These are phyloP conservation scores for Rhytidiadelphus loreus DNA, from an alignment of 225 moss, liverwort and hornwort species.

Conservation along the genomic window DNA sequence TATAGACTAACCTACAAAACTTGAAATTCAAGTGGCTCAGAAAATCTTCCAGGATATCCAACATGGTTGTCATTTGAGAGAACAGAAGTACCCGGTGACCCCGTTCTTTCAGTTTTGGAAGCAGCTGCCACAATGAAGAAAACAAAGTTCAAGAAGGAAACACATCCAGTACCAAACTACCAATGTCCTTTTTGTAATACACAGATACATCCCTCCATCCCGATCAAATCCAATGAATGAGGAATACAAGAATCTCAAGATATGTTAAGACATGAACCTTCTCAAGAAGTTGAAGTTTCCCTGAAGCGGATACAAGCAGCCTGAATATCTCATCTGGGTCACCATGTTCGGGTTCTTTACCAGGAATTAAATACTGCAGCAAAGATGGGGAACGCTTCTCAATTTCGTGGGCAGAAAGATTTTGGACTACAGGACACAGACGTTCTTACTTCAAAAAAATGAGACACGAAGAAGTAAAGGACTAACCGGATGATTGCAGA, in stretches of 20 bases:
- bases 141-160: not conserved
- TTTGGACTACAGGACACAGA: not conserved
- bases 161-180: not conserved
- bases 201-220: not conserved
- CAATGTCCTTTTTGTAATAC: not conserved
- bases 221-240: not conserved
- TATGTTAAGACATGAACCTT: slow-evolving; percentile 38
- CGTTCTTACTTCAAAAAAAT: not conserved
- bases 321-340: slow-evolving; percentile 31
- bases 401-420: not conserved
- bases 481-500: slow-evolving; percentile 94
- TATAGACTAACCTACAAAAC: slow-evolving; percentile 53
- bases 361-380: slow-evolving; percentile 69
- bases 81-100: slow-evolving; percentile 71
- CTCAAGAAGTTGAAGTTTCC: slow-evolving; percentile 75
- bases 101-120: slow-evolving; percentile 57
- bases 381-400: not conserved
- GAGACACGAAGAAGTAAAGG: not conserved
- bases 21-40: slow-evolving; percentile 38
- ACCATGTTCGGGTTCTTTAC: slow-evolving; percentile 43
- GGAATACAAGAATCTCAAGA: not conserved
- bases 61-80: slow-evolving; percentile 66
- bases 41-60: slow-evolving; percentile 86
- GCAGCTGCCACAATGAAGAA: slow-evolving; percentile 41
- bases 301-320: slow-evolving; percentile 59